Evolutionary conservation across 1,284 basidiomycete genomes (phyloP), one percentile per base, ranked within the genome.

Genomic region (Naganishia liquefaciens): DNA sequence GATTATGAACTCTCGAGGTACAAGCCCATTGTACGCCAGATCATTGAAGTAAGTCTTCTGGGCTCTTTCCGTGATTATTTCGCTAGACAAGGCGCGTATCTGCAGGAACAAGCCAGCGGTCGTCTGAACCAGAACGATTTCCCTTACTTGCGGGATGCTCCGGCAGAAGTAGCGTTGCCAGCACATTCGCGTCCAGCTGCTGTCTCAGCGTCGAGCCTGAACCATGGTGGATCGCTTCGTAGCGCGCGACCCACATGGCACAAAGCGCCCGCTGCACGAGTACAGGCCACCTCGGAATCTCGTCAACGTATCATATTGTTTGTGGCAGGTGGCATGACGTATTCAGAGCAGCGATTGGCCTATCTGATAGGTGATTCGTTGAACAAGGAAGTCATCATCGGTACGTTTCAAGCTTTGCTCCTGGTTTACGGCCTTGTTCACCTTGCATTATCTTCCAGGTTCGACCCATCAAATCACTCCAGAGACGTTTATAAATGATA

Each of bases 1-100:
- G 92, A 95, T 72, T 99, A 97, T 74, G 95, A 98, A 69, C 84
- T 99, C 46, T 98, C 94, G 37, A 85, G 96, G 57, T 99, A 88
- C 80, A 94, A 91, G 74, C 96, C 96, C 5, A 80, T 89, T 3
- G 79, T 99, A 46, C 88, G 87, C 71, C 86, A 88, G 5, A 86
- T 99, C 72, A 79, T 95, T n/a, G 89, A 93, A 81, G 89, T 88
- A 73, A 28, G 75, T 73, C 23, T 47, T 10, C 25, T 7, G 13
- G 15, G 11, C 23, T 17, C 2, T 37, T 11, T 1, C 13, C 19
- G 55, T 9, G 13, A 43, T 11, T n/a, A 46, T 9, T 76, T 74
- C 68, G 13, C 17, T 30, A 28, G 39, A 5, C 25, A 21, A 33
- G 10, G 3, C 9, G 25, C 5, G 3, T 17, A 17, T 49, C 13